These are phyloP conservation scores for Dipteronia sinensis DNA, from an alignment of 345 rosid species.

Conservation along the genomic window DNA sequence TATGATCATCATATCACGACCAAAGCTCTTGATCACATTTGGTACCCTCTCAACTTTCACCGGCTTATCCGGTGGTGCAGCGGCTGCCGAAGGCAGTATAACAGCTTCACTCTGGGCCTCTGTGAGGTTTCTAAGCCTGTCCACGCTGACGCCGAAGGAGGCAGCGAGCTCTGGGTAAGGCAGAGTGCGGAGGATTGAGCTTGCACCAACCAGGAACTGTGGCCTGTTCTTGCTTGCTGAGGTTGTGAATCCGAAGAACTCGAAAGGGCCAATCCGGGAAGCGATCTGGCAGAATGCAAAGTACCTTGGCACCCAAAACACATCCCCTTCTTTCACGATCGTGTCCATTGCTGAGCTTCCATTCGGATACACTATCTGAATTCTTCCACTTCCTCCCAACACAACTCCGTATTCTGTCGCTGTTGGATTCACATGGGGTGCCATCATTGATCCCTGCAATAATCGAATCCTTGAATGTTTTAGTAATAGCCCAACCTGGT, in stretches of 20 bases:
- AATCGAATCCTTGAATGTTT: no score
- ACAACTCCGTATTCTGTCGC: slow-evolving; percentile 89
- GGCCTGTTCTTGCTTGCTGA: slow-evolving; percentile 76
- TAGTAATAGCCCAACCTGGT: no score
- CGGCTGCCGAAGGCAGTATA: slow-evolving; percentile 62
- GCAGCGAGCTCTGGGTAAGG: slow-evolving; percentile 55
- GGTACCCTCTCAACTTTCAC: slow-evolving; percentile 2
- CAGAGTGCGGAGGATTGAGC: slow-evolving; percentile 54
- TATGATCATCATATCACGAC: slow-evolving; percentile 30
- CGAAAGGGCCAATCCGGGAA: slow-evolving; percentile 53
- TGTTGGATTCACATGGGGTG: slow-evolving; percentile 86
- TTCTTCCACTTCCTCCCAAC: slow-evolving; percentile 61
- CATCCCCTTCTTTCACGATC: slow-evolving; percentile 60
- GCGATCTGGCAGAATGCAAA: slow-evolving; percentile 89
- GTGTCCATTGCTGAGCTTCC: slow-evolving; percentile 67
- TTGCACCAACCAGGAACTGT: slow-evolving; percentile 71
- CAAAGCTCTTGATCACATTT: slow-evolving; percentile 25
- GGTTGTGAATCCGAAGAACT: slow-evolving; percentile 89
- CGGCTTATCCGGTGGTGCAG: slow-evolving; percentile 44
- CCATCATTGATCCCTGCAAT: slow-evolving; percentile 87
- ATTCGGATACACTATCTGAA: slow-evolving; percentile 74
- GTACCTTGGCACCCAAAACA: slow-evolving; percentile 84
- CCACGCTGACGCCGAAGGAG: slow-evolving; percentile 55
- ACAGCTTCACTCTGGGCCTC: slow-evolving; percentile 60
- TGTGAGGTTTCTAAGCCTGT: slow-evolving; percentile 34